Percentiles rank a stretch among this genome's conserved stretches.
phyloP scores from a whole-genome alignment of 148 eudicot genomes.

The Limonium bicolor region DNA sequence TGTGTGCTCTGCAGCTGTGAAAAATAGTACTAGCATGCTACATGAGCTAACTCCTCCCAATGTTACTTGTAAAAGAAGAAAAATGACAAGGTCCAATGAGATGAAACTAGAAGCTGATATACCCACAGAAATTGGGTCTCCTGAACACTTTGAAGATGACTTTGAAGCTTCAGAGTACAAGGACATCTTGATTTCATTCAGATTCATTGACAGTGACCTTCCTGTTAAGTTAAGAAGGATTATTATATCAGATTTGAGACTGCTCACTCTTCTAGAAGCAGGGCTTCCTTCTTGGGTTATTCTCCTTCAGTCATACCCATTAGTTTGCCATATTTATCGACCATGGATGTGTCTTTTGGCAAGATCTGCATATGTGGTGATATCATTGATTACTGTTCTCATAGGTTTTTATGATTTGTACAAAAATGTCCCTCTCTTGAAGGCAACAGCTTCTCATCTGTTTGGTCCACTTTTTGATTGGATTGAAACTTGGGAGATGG shows the following conservation, averaged over 20 bases:
- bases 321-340: conserved; percentile 74
- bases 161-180: conserved; percentile 41
- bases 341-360: conserved; percentile 98
- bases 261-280: conserved; percentile 74
- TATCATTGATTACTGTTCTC: conserved; percentile 67
- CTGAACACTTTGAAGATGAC: conserved; percentile 22
- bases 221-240: conserved; percentile 65
- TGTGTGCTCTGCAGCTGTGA: neutral
- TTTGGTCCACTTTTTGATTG: conserved; percentile 83
- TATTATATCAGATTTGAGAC: conserved; percentile 52
- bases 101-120: conserved; percentile 24
- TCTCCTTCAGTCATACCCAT: conserved; percentile 90
- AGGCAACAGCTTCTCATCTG: conserved; percentile 71
- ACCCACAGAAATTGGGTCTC: conserved; percentile 9
- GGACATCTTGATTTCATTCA: conserved; percentile 60
- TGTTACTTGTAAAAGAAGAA: conserved; percentile 3
- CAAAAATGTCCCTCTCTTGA: conserved; percentile 85
- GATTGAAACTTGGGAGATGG: conserved; percentile 94
- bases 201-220: conserved; percentile 62
- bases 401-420: conserved; percentile 92
- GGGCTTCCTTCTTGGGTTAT: conserved; percentile 99
- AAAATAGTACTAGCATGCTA: neutral
- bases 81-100: neutral
- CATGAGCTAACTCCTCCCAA: neutral
- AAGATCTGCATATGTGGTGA: conserved; percentile 51